Evolutionary conservation across 106 monocot genomes (phyloP).

Genomic region (Gastrodia elata): DNA sequence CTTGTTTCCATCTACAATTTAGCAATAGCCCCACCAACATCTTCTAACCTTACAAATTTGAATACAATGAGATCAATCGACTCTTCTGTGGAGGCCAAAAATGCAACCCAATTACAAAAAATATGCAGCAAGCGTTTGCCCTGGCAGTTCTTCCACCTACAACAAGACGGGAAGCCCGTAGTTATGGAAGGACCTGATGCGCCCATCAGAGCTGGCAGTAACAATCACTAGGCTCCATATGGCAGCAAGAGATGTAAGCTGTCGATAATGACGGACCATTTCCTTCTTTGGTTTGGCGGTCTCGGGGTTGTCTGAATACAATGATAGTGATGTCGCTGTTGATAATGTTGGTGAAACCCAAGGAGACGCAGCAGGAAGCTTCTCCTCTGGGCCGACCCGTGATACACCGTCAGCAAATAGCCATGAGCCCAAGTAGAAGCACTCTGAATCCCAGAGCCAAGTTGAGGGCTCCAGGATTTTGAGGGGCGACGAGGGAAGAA

Average conservation of each 20-base stretch:
- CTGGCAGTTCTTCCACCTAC: conserved; percentile 1
- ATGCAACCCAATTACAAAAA: no score
- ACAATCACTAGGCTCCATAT: conserved; percentile 59
- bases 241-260: conserved; percentile 17
- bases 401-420: conserved; percentile 34
- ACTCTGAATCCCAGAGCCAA: conserved; percentile 32
- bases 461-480: conserved; percentile 25
- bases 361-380: conserved; percentile 20
- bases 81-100: no score
- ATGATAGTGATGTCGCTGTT: no score
- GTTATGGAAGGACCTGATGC: conserved; percentile 73
- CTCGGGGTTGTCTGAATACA: neutral
- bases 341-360: neutral
- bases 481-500: conserved; percentile 9
- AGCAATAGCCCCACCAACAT: neutral
- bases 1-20: neutral
- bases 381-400: conserved; percentile 74
- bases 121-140: neutral
- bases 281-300: neutral
- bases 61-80: neutral
- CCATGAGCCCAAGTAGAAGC: conserved; percentile 38
- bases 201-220: conserved; percentile 56
- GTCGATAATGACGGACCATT: neutral
- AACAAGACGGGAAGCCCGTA: conserved; percentile 72
- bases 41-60: neutral